These are phyloP conservation scores for Pachysandra terminalis DNA, from an alignment of 164 flowering plant species.

Conservation along the genomic window DNA sequence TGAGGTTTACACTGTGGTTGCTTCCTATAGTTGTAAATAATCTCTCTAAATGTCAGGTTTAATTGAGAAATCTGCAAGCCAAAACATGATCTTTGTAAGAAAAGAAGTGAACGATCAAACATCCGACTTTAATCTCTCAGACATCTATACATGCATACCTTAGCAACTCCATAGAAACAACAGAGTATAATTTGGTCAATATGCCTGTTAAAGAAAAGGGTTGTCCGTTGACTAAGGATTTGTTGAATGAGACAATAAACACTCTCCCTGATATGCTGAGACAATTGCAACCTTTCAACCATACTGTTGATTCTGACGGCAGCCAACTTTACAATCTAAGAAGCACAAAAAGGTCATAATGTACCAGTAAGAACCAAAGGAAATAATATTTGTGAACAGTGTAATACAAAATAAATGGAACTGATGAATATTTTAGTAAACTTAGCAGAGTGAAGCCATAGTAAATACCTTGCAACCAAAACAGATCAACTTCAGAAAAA, in stretches of 20 bases:
- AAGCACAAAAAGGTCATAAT: constrained; percentile 11
- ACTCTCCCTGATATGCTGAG: constrained; percentile 75
- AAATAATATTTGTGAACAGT: not conserved
- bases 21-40: constrained; percentile 78
- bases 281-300: constrained; percentile 83
- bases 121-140: not conserved
- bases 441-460: not conserved
- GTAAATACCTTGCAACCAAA: not conserved
- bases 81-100: constrained; percentile 7
- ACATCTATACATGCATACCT: constrained; percentile 46
- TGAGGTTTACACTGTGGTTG: constrained; percentile 94
- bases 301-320: constrained; percentile 96
- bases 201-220: constrained; percentile 83
- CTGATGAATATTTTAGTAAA: not conserved
- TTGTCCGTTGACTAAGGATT: constrained; percentile 64
- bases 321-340: constrained; percentile 80
- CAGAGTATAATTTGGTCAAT: constrained; percentile 95
- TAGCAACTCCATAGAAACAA: constrained; percentile 90
- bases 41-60: constrained; percentile 77
- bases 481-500: too few species aligned
- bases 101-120: not conserved
- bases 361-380: constrained; percentile 1
- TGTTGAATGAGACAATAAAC: constrained; percentile 82
- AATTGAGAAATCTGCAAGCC: constrained; percentile 77
- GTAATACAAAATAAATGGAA: not conserved